These are phyloP conservation scores for Smallanthus sonchifolius DNA, from an alignment of 129 eudicot genomes.

Conservation along the genomic window DNA sequence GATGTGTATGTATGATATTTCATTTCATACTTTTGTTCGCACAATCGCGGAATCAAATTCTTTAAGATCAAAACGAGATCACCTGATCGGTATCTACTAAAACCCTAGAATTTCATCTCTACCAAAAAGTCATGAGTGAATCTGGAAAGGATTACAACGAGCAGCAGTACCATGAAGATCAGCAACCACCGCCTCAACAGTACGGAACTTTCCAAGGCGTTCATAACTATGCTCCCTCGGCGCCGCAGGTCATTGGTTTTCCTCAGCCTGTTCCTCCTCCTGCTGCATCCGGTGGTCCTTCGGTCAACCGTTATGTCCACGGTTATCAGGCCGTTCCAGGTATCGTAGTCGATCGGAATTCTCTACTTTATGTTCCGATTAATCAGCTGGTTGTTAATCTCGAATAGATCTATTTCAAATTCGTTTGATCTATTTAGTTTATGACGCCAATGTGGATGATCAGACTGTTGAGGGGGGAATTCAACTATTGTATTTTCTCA, in stretches of 20 bases:
- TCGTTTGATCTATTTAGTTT: neutral
- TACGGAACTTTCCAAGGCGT: slow-evolving; percentile 96
- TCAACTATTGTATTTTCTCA: neutral
- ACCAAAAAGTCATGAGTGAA: slow-evolving; percentile 49
- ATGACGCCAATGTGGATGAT: slow-evolving; percentile 9
- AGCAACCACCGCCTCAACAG: slow-evolving; percentile 39
- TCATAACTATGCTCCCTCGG: slow-evolving; percentile 45
- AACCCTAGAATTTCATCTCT: slow-evolving; percentile 13
- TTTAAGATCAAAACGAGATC: neutral
- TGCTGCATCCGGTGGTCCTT: slow-evolving; percentile 48
- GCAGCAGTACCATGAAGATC: slow-evolving; percentile 29
- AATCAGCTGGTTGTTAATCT: neutral
- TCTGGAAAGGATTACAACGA: slow-evolving; percentile 36
- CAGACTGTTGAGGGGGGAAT: neutral
- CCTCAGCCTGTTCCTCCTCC: slow-evolving; percentile 97
- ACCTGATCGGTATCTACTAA: neutral
- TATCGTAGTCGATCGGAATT: slow-evolving; percentile 5
- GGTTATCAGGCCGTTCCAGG: slow-evolving; percentile 87
- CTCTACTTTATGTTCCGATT: neutral
- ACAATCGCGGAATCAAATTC: slow-evolving; percentile 2
- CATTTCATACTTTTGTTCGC: neutral
- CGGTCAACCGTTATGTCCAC: slow-evolving; percentile 48
- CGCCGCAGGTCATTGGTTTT: slow-evolving; percentile 62
- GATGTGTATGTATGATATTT: too few relatives aligned
- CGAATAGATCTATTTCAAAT: neutral